phyloP scores from a whole-genome alignment of 306 rosid species.

The Cucurbita argyrosperma region DNA sequence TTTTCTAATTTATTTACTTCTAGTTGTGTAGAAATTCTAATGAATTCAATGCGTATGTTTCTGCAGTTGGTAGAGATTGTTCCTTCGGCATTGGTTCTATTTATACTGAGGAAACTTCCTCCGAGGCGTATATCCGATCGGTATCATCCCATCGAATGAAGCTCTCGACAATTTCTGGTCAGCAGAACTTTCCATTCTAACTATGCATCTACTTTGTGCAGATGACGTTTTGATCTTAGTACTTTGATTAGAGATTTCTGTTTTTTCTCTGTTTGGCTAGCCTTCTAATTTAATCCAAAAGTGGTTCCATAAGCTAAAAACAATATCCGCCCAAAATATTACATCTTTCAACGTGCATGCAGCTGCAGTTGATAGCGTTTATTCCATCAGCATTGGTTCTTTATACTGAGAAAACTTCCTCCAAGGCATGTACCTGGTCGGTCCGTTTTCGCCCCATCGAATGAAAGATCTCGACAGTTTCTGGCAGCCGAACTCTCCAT shows the following conservation, averaged over 20 bases:
- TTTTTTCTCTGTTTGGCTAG: not conserved
- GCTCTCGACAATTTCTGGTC: not conserved
- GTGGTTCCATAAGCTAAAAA: not conserved
- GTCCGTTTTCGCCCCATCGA: conserved; percentile 46
- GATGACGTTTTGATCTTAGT: not conserved
- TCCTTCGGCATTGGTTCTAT: conserved; percentile 62
- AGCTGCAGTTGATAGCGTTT: conserved; percentile 49
- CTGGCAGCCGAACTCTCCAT: not conserved
- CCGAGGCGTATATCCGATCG: conserved; percentile 56
- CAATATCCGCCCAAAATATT: not conserved
- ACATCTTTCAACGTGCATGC: not conserved
- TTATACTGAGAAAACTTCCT: conserved; percentile 52
- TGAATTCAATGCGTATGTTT: not conserved
- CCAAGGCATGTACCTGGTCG: conserved; percentile 48
- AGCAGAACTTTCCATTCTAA: too few relatives aligned
- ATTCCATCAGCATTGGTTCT: conserved; percentile 54
- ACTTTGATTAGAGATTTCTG: not conserved
- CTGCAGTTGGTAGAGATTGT: conserved; percentile 58
- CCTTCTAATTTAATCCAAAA: not conserved
- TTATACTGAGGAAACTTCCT: conserved; percentile 60
- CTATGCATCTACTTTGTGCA: too few relatives aligned
- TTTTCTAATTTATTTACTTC: not conserved
- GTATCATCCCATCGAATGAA: conserved; percentile 55
- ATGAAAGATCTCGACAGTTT: conserved; percentile 15
- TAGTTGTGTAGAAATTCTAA: not conserved